phyloP scores from a whole-genome alignment of 495 filamentous ascomycete genomes.

The Penicillium psychrofluorescens region DNA sequence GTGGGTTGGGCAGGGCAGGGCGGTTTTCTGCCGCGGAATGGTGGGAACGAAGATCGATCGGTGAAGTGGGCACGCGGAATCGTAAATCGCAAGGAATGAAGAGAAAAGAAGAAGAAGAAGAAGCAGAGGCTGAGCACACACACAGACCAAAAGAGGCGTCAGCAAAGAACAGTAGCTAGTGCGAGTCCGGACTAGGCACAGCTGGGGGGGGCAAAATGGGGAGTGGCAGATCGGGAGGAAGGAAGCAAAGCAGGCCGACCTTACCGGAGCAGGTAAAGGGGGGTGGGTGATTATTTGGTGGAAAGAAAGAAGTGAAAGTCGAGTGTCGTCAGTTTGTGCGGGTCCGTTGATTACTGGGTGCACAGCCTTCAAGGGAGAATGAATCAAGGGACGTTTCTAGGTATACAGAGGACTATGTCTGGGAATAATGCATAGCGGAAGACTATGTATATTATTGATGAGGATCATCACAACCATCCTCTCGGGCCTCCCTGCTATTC shows the following conservation, averaged over 20 bases:
- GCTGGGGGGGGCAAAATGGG: not conserved
- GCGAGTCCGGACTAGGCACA: not conserved
- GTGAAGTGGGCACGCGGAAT: slow-evolving; percentile 7
- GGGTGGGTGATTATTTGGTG: not conserved
- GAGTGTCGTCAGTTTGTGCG: not conserved
- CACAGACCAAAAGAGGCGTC: no score
- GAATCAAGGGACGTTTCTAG: not conserved
- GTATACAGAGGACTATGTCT: not conserved
- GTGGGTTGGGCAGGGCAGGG: slow-evolving; percentile 13
- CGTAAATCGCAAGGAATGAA: slow-evolving; percentile 3
- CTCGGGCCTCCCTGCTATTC: not conserved
- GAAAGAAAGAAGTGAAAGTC: slow-evolving; percentile 1
- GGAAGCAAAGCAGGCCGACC: slow-evolving; percentile 9
- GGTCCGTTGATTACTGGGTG: slow-evolving; percentile 3
- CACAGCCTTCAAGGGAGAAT: not conserved
- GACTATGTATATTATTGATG: no score
- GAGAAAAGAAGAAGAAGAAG: slow-evolving; percentile 5
- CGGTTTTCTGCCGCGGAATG: slow-evolving; percentile 26
- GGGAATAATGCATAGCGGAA: no score
- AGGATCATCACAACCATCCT: no score
- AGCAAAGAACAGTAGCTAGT: not conserved
- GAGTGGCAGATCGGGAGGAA: slow-evolving; percentile 9
- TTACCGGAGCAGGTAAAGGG: no score
- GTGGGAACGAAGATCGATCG: slow-evolving; percentile 28
- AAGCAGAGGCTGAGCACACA: not conserved